These are phyloP conservation scores for Talaromyces rugulosus DNA, from an alignment of 2,329 filamentous ascomycete genomes.

Conservation along the genomic window DNA sequence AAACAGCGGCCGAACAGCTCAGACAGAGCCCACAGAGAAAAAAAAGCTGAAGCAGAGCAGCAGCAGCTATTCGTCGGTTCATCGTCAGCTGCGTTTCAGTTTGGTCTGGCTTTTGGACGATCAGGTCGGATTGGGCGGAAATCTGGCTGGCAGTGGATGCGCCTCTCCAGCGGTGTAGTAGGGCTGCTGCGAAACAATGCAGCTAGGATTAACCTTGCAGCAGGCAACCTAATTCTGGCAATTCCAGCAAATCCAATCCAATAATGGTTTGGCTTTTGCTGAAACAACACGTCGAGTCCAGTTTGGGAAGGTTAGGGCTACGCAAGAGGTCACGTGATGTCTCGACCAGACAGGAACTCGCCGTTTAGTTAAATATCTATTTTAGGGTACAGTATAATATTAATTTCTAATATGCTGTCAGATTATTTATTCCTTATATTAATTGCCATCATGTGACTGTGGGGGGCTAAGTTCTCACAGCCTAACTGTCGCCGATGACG, in stretches of 20 bases:
- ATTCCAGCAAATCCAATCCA: background rate
- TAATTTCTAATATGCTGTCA: too few species aligned
- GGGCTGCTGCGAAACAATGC: background rate
- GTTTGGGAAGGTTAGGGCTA: background rate
- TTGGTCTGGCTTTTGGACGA: background rate
- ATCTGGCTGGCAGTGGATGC: background rate
- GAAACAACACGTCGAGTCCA: background rate
- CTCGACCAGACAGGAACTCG: background rate
- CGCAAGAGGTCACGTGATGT: background rate
- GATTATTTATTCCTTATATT: too few species aligned
- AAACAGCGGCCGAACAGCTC: constrained; percentile 4
- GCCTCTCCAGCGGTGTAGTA: background rate
- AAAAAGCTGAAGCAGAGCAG: background rate
- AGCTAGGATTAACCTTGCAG: background rate
- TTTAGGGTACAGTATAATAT: too few species aligned
- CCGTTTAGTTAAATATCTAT: too few species aligned
- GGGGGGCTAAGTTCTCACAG: too few species aligned
- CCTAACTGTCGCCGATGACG: background rate
- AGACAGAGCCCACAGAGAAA: background rate
- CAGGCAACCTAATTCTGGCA: background rate
- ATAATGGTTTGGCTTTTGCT: background rate
- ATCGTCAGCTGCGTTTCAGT: background rate
- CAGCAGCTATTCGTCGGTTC: background rate
- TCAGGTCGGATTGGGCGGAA: background rate
- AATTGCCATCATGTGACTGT: too few species aligned